Evolutionary conservation across 768 basidiomycete genomes (phyloP).

Genomic region (Hypholoma sublateritium): DNA sequence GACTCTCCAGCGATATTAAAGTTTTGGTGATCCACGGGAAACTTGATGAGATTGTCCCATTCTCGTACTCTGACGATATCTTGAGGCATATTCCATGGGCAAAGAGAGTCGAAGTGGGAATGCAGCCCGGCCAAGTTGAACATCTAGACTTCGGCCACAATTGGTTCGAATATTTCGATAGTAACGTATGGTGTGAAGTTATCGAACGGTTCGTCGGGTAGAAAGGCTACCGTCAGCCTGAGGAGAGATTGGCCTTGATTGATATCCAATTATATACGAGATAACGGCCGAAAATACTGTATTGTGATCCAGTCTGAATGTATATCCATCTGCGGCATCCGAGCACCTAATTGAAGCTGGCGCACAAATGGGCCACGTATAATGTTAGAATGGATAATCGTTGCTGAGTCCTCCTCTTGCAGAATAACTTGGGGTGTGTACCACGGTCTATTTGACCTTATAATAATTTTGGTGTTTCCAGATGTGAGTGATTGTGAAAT

Average conservation of each 20-base stretch:
- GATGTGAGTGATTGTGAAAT: slow-evolving; percentile 21
- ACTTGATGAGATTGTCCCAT: slow-evolving; percentile 38
- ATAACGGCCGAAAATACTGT: slow-evolving; percentile 17
- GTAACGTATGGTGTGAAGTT: slow-evolving; percentile 38
- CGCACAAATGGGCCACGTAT: not conserved
- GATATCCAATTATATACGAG: not conserved
- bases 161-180: slow-evolving; percentile 48
- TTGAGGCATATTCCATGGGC: slow-evolving; percentile 37
- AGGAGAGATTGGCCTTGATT: too few relatives aligned
- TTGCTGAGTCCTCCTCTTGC: not conserved
- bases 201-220: slow-evolving; percentile 30
- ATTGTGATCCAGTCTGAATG: slow-evolving; percentile 40
- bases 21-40: slow-evolving; percentile 42
- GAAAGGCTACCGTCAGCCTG: too few relatives aligned
- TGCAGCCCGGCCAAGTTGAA: slow-evolving; percentile 32
- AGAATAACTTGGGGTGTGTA: slow-evolving; percentile 16
- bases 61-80: slow-evolving; percentile 34
- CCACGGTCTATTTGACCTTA: slow-evolving; percentile 15
- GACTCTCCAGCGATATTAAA: slow-evolving; percentile 26
- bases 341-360: not conserved
- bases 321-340: slow-evolving; percentile 3
- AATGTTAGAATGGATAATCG: slow-evolving; percentile 13
- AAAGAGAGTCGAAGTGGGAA: slow-evolving; percentile 30
- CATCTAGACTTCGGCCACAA: slow-evolving; percentile 40
- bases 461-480: not conserved